Evolutionary conservation across 2,329 filamentous ascomycete genomes (phyloP).

Genomic region (Thelonectria rubi): DNA sequence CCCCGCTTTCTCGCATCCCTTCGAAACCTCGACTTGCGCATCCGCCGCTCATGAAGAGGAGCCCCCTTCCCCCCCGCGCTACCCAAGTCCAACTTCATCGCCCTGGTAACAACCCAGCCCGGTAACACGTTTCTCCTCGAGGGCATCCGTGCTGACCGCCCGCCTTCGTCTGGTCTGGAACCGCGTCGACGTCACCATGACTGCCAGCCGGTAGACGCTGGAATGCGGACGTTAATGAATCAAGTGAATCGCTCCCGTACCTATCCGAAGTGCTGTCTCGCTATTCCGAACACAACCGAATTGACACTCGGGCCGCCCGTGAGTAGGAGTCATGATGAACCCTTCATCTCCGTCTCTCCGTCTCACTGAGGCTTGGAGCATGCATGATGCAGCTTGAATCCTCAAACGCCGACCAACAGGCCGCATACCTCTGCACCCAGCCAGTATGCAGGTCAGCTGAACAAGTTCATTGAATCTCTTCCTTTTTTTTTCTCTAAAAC

Average conservation of each 20-base stretch:
- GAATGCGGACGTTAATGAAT: too few relatives aligned
- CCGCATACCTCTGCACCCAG: too few relatives aligned
- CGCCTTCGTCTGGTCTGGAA: not conserved
- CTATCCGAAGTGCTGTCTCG: too few relatives aligned
- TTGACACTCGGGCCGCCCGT: conserved; percentile 3
- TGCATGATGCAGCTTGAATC: not conserved
- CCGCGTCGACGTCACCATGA: too few relatives aligned
- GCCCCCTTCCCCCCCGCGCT: not conserved
- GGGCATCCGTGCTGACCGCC: not conserved
- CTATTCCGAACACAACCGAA: too few relatives aligned
- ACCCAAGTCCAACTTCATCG: conserved; percentile 2
- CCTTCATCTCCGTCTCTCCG: not conserved
- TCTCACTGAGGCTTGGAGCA: not conserved
- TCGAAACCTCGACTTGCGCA: not conserved
- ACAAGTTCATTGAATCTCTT: not conserved
- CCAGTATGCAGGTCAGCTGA: too few relatives aligned
- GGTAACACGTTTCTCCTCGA: conserved; percentile 9
- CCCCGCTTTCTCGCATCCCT: conserved; percentile 9
- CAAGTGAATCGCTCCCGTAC: too few relatives aligned
- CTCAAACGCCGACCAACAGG: too few relatives aligned
- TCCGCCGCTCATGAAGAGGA: not conserved
- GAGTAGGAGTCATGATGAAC: not conserved
- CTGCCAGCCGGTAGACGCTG: too few relatives aligned
- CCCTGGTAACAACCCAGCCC: conserved; percentile 17
- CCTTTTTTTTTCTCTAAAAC: conserved; percentile 18